Conservation (phyloP, 2,329 filamentous ascomycete genomes). For the Colletotrichum viniferum region DNA sequence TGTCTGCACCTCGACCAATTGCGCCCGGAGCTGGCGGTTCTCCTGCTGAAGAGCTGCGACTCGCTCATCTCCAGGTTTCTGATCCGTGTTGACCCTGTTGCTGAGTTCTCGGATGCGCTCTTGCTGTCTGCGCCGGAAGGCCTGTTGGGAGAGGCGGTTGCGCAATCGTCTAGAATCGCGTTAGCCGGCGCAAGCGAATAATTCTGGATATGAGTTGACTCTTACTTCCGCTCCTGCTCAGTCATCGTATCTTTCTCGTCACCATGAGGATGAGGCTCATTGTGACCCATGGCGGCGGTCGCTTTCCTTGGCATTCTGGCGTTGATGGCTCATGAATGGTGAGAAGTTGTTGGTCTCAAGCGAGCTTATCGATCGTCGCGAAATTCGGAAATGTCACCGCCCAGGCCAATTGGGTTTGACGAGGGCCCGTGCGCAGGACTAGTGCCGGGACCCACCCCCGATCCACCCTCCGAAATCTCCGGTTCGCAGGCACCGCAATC, state of each 20-base stretch:
- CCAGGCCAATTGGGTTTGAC: neutral
- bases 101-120: slow-evolving; percentile 31
- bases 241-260: neutral
- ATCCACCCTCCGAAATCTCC: neutral
- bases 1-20: slow-evolving; percentile 32
- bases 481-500: neutral
- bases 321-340: neutral
- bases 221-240: slow-evolving; percentile 5
- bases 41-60: slow-evolving; percentile 28
- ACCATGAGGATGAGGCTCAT: accelerated
- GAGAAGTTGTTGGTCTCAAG: neutral
- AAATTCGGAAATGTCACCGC: neutral
- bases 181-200: neutral
- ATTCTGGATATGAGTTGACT: neutral
- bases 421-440: neutral
- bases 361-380: neutral
- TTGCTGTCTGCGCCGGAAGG: slow-evolving; percentile 33
- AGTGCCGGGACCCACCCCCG: neutral
- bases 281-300: neutral
- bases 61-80: slow-evolving; percentile 27
- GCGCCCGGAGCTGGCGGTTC: slow-evolving; percentile 28
- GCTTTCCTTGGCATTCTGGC: neutral
- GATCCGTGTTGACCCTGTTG: slow-evolving; percentile 24
- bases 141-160: slow-evolving; percentile 35
- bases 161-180: slow-evolving; percentile 27